Base-by-base conservation (phyloP, 768 basidiomycete species). In the Lyophyllum shimeji region DNA sequence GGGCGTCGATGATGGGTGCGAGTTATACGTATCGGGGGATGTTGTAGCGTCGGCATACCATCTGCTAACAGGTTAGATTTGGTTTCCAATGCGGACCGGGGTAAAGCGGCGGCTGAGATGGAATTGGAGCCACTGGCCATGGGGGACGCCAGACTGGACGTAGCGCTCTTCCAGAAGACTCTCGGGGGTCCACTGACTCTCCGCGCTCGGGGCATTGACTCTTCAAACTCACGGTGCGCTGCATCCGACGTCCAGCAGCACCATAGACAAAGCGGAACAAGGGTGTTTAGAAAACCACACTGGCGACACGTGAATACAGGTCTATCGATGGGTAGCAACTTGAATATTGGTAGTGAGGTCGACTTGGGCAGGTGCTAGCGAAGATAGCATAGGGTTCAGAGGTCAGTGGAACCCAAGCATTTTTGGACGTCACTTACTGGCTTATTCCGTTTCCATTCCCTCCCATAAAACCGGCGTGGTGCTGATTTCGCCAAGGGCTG, bases 181-280 rank as follows among this genome's bases (percentile, higher is more conserved):
- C 55, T 60, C 17, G 63, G 54, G 1, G 73, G 73, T 18, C 67
- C 68, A 61, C 70, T 75, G 52, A 63, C 66, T 59, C 71, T 62
- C 31, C 71, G 64, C n/a, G 65, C 59, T 43, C 77, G 71, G 33
- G 76, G 73, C 55, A 69, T 67, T 42, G 66, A 73, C 21, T 65
- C 57, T 59, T 79, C 74, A 59, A 76, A 78, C 45, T 68, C 69
- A 50, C 65, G 71, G 57, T 70, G 69, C 4, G 78, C 74, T 50
- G 67, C 72, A 17, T 69, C 63, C 23, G 77, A 80, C 4, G 76
- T 72, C 78, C 79, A 81, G 58, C 71, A 65, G 63, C 80, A 80
- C 77, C 79, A 81, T 17, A 81, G 64, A 68, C 79, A 81, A 56
- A 81, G 69, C 23, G 80, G 76, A 53, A 81, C 70, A 60, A 76